A percentile compares a stretch with the other conserved stretches of the same genome.
Conservation (phyloP, 805 yeast species). For the Hagleromyces aurorensis region DNA sequence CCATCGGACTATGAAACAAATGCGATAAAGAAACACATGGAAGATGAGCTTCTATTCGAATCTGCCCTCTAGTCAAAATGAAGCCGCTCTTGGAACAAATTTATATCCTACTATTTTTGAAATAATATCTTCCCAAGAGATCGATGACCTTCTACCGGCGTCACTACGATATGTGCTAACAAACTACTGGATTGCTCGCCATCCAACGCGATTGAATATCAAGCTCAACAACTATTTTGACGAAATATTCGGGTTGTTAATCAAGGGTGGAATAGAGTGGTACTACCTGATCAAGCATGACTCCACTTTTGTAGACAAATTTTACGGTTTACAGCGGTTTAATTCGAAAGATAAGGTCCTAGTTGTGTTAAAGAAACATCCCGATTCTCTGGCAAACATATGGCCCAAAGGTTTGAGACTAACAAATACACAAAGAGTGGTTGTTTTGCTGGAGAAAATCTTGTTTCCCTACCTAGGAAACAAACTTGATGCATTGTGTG, state of each 20-base stretch:
- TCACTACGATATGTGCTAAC: slow-evolving; percentile 73
- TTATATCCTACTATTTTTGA: slow-evolving; percentile 76
- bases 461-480: slow-evolving; percentile 62
- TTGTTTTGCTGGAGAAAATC: slow-evolving; percentile 51
- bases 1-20: too few relatives aligned
- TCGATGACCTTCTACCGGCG: slow-evolving; percentile 71
- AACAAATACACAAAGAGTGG: slow-evolving; percentile 42
- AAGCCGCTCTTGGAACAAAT: slow-evolving; percentile 5
- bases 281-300: slow-evolving; percentile 66
- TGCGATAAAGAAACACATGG: too few relatives aligned
- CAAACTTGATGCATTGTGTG: slow-evolving; percentile 58
- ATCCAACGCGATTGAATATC: slow-evolving; percentile 61
- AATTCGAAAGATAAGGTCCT: slow-evolving; percentile 21
- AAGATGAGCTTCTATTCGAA: slow-evolving; percentile 29
- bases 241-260: slow-evolving; percentile 42
- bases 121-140: slow-evolving; percentile 71
- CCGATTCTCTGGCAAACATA: slow-evolving; percentile 3
- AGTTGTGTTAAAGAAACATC: slow-evolving; percentile 8
- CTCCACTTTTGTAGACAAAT: slow-evolving; percentile 82
- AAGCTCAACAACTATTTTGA: slow-evolving; percentile 72
- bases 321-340: slow-evolving; percentile 75
- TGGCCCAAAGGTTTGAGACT: slow-evolving; percentile 36
- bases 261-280: slow-evolving; percentile 63
- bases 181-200: slow-evolving; percentile 62
- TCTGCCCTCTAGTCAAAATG: slow-evolving; percentile 18